Evolutionary conservation across 306 rosid species (phyloP), one percentile per base, ranked within the genome.

Genomic region (Malus orientalis): DNA sequence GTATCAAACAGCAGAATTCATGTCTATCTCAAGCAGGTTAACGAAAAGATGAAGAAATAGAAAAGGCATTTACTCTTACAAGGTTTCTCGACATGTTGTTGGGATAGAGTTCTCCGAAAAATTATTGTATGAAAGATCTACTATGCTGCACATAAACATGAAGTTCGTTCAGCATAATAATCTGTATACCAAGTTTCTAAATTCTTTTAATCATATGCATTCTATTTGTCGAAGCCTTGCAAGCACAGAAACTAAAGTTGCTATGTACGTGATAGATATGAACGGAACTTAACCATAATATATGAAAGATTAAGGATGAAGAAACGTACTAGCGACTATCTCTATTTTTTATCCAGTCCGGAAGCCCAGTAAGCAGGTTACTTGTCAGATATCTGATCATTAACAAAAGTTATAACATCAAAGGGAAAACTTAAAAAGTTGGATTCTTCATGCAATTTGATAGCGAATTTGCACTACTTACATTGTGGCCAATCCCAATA

Each of bases 351-450:
- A 78, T 71, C 81, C 81, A 70, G 47, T 78, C 53, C 11, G 81
- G 76, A 60, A 78, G 81, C 63, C 81, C 81, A 22, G 76, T 59
- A 4, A 78, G 76, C 69, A 33, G 44, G 70, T 78, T 78, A 33
- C 76, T 78, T 70, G 81, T 78, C 76, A 70, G 70, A 60, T 70
- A 78, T 61, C 81, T 78, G 76, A 53, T 70, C 45, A 76, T 57
- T 27, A 29, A 71, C 36, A 53, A 8, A 18, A 27, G 0, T 47
- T 15, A 13, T 47, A 47, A 47, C 53, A 13, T 47, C 19, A 14
- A 47, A 47, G 4, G 15, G 53, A 47, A 15, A 47, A 47, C 12
- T 14, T 45, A 7, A 27, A 67, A 25, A 67, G 51, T 67, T 38
- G 51, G 49, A 9, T 7, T 29, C 36, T 29, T 38, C 42, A 38